Evolutionary conservation across 2,329 filamentous ascomycete species (phyloP), one percentile per base, ranked within the genome.

Genomic region (Stachybotrys elegans): DNA sequence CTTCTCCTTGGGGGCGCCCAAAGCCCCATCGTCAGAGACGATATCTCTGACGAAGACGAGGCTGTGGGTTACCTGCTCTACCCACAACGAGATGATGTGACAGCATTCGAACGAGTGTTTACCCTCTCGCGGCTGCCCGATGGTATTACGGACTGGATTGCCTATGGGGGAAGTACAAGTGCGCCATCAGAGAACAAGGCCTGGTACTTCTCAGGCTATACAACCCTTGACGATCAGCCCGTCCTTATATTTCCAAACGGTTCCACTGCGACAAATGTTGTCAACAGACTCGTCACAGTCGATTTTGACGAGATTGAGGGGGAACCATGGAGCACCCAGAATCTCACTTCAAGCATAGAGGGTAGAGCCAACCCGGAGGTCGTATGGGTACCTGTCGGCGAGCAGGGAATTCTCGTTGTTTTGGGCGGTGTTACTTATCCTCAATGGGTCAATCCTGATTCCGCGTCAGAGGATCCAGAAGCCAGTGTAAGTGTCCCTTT

Each of bases 351-450:
- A n/a, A n/a, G n/a, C n/a, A n/a, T n/a, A n/a, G n/a, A n/a, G n/a
- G n/a, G 75, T 1, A 75, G 85, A 14, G 79, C 81, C 4, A 81
- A 77, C 51, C 72, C 82, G 0, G 83, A 85, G 46, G 67, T 85
- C 2, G 81, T 85, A 1, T 89, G 84, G 83, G 75, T 95, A 1
- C 89, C 89, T 2, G 87, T 90, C 36, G 86, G 88, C 4, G 68
- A 76, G 14, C 71, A 89, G 53, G 89, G 89, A 1, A 82, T 93
- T 36, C 70, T 95, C 8, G 73, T 95, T 1, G 86, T 85, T 4
- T 68, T 95, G 1, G 88, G 86, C 6, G 89, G 89, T 12, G 88
- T 88, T 3, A 78, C 72, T 1, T 71, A 78, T 56, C 81, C 83
- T 0, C 68, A 76, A 20, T 83, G 73, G 62, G 52, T 54, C 1